These are phyloP conservation scores for Cytospora leucostoma DNA, from an alignment of 2,329 filamentous ascomycete genomes.

Conservation along the genomic window DNA sequence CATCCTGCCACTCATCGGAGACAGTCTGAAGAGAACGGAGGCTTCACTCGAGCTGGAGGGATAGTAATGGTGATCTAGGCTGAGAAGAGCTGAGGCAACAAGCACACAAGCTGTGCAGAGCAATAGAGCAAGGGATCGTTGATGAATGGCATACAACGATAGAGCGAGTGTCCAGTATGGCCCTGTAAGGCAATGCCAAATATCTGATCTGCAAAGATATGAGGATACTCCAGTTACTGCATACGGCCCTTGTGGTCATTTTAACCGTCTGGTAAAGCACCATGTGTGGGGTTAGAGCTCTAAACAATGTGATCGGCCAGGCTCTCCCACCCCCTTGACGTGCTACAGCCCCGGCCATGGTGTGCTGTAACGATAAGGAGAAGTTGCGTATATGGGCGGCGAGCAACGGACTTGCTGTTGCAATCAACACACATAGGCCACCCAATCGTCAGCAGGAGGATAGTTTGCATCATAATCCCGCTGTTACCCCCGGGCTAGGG, in stretches of 20 bases:
- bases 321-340: slow-evolving; percentile 1
- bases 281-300: neutral
- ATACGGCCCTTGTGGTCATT: neutral
- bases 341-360: slow-evolving; percentile 15
- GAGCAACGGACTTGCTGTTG: too few relatives aligned
- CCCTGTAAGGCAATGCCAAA: neutral
- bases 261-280: neutral
- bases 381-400: neutral
- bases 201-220: neutral
- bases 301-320: neutral
- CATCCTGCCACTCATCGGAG: neutral
- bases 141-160: too few relatives aligned
- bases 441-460: too few relatives aligned
- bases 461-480: too few relatives aligned
- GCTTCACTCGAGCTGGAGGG: neutral
- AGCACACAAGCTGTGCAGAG: neutral
- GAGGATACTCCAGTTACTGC: neutral
- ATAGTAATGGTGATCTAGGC: neutral
- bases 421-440: too few relatives aligned
- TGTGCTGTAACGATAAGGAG: slow-evolving; percentile 2
- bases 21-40: neutral
- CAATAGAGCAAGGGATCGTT: too few relatives aligned
- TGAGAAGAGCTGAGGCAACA: neutral
- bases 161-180: too few relatives aligned
- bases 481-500: too few relatives aligned